A percentile compares a stretch with the other conserved stretches of the same genome.
Evolutionary conservation across 1,284 basidiomycete genomes (phyloP).

Genomic region (Ceratobasidium theobromae): DNA sequence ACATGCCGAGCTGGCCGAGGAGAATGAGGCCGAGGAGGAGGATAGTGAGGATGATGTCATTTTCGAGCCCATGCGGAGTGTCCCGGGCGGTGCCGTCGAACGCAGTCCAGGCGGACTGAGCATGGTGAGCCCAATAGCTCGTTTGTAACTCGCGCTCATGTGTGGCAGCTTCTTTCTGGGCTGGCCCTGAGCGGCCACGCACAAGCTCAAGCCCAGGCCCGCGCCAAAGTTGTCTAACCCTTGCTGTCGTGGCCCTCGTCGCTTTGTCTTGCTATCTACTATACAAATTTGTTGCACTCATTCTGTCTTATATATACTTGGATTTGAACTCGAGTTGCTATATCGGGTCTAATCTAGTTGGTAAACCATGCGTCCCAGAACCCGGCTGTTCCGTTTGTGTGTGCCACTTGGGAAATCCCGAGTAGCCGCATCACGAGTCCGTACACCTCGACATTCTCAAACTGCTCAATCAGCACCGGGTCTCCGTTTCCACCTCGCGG

Average conservation of each 20-base stretch:
- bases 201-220: constrained; percentile 1
- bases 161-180: constrained; percentile 9
- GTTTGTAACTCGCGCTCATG: neutral
- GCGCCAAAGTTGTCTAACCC: neutral
- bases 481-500: constrained; percentile 64
- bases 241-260: neutral
- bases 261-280: constrained; percentile 11
- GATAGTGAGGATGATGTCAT: constrained; percentile 30
- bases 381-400: constrained; percentile 72
- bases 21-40: constrained; percentile 11
- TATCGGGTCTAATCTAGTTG: neutral
- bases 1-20: neutral
- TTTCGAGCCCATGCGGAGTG: constrained; percentile 27
- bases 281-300: constrained; percentile 33
- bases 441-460: constrained; percentile 83
- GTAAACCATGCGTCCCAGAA: constrained; percentile 77
- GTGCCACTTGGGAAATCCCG: constrained; percentile 60
- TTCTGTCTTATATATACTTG: no score
- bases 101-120: neutral
- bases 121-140: neutral
- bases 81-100: neutral
- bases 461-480: constrained; percentile 73
- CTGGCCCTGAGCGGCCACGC: constrained; percentile 20
- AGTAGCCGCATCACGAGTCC: constrained; percentile 76
- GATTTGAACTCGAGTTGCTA: neutral